Conservation (phyloP, 2,329 filamentous ascomycete species). For the Teratosphaeria gauchensis region DNA sequence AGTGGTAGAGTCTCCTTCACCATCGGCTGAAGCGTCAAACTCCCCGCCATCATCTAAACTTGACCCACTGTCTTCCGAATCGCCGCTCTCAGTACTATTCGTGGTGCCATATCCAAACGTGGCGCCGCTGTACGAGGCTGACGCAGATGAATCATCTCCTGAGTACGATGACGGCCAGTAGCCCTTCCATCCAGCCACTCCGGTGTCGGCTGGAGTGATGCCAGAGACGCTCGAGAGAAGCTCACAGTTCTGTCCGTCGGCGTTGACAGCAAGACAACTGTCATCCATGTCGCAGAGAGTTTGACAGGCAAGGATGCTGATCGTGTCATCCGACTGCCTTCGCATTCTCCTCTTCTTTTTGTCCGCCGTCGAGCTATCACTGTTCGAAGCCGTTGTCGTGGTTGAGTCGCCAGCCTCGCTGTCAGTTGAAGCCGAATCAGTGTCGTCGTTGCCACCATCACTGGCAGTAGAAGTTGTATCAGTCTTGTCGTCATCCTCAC, state of each 20-base stretch:
- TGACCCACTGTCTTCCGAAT: no score
- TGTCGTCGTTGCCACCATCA: not conserved
- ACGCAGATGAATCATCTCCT: not conserved
- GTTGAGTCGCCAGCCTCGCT: no score
- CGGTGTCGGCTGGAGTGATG: not conserved
- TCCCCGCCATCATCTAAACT: no score
- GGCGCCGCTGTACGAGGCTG: not conserved
- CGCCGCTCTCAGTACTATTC: not conserved
- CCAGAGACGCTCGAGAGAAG: slow-evolving; percentile 3
- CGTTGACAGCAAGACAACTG: slow-evolving; percentile 3
- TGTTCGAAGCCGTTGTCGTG: no score
- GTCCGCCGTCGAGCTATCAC: not conserved
- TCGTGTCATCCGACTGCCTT: not conserved
- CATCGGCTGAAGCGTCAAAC: no score
- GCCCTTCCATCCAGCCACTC: slow-evolving; percentile 4
- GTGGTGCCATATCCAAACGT: no score
- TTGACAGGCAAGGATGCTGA: slow-evolving; percentile 1
- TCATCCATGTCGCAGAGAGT: not conserved
- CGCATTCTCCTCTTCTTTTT: not conserved
- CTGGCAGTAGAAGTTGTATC: not conserved
- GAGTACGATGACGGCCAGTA: slow-evolving; percentile 3
- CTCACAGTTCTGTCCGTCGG: slow-evolving; percentile 1
- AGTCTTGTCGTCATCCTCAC: not conserved
- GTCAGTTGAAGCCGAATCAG: not conserved
- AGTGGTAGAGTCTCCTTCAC: no score